Conservation (phyloP, 2,329 filamentous ascomycete genomes). For the Ilyonectria mors-panacis region DNA sequence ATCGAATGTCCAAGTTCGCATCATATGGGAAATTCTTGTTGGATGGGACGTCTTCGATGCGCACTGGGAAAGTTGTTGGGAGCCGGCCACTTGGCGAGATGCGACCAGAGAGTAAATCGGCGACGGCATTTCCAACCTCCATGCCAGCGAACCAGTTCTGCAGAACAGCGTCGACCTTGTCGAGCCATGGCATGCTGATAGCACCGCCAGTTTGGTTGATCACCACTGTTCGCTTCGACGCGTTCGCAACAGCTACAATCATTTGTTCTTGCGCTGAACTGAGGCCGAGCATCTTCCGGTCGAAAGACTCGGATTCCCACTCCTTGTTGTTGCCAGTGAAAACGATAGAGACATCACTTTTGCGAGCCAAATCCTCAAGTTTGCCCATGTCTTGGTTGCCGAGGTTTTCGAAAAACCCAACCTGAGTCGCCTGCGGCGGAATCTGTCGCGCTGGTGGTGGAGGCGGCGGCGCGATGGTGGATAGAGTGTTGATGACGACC, state of each 20-base stretch:
- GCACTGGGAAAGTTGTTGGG: too few relatives aligned
- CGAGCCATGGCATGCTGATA: conserved; percentile 63
- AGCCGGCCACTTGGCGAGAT: too few relatives aligned
- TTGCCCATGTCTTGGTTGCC: conserved; percentile 3
- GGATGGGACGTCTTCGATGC: too few relatives aligned
- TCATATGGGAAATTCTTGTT: too few relatives aligned
- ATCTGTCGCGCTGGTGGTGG: not conserved
- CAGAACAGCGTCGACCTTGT: conserved; percentile 68
- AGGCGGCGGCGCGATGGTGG: too few relatives aligned
- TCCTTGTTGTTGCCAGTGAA: conserved; percentile 64
- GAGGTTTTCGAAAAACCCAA: conserved; percentile 5
- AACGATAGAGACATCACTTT: conserved; percentile 1
- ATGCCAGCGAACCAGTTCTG: conserved; percentile 77
- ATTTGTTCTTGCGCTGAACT: conserved; percentile 64
- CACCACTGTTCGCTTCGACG: conserved; percentile 70
- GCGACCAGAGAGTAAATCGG: too few relatives aligned
- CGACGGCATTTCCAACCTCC: conserved; percentile 66
- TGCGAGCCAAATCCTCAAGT: not conserved
- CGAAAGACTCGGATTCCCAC: conserved; percentile 56
- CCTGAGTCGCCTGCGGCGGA: conserved; percentile 20
- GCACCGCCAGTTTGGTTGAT: conserved; percentile 75
- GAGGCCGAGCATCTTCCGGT: conserved; percentile 12
- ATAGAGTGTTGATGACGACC: not conserved
- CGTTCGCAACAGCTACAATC: conserved; percentile 67
- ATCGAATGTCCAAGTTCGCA: too few relatives aligned